Evolutionary conservation across 768 basidiomycete species (phyloP), one percentile per base, ranked within the genome.

Genomic region (Tricholoma sp.): DNA sequence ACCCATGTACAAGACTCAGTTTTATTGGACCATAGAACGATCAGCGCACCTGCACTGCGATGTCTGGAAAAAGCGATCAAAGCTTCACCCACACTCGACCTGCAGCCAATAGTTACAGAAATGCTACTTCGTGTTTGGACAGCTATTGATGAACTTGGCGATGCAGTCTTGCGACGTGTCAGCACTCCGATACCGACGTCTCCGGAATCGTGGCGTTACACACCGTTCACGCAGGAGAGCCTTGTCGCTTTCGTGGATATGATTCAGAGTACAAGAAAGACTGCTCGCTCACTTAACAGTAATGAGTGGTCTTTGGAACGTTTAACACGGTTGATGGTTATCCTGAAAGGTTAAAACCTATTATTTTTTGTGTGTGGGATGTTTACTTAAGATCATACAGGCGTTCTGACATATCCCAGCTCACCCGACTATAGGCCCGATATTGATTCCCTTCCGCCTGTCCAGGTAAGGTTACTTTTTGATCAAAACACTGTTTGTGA

Each of bases 401-500:
- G 85, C 24, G 78, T 89, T 34, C 73, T 91, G 61, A 94, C 90
- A 0, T 97, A 97, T 66, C 75, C 85, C 2, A 76, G 78, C 56
- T 94, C 91, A 0, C 85, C 89, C 12, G 93, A 96, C 65, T 96
- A 92, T 68, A 78, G 94, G 41, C 88, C 91, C 1, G 96, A 99
- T 64, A 77, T 94, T 41, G 95, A 98, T 66, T 71, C 75, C 19
- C 76, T 98, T 35, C 83, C 84, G 19, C 89, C 91, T 43, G 82
- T 92, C 6, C 91, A 93, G 80, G 89, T 89, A 67, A 18, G 58
- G 50, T 8, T 18, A 24, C 41, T 14, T n/a, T 29, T 47, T 22
- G 16, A 35, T 9, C 1, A 2, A 50, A 34, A 16, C 18, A 10
- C 16, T 19, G 21, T 41, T 41, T 2, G 52, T 62, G 18, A 58